Base-by-base conservation (phyloP, 1,284 basidiomycete species). In the Boletus sp. region DNA sequence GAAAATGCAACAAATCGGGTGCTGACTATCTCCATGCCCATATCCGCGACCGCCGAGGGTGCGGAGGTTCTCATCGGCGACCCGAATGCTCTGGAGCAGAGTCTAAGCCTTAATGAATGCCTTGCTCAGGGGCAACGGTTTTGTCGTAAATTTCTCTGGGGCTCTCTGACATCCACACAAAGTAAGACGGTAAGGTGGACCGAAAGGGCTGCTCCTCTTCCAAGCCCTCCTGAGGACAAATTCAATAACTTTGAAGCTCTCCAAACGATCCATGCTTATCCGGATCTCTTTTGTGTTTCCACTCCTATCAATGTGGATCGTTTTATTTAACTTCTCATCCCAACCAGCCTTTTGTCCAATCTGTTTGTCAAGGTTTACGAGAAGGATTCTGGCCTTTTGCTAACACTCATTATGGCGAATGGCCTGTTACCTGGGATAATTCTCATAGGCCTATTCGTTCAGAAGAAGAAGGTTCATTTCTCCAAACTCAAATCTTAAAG, bases 381-480 rank as follows among this genome's bases (percentile, higher is more conserved):
- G 35, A 50, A 33, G 49, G 40, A 0, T 58, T 60, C 17, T 56
- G 54, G 51, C 50, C 51, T 3, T 53, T 30, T 25, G 50, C 54
- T 1, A 17, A 58, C 13, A 61, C 55, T 0, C 52, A 60, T 23
- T 43, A 28, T 31, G 23, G 51, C 0, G 28, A 54, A n/a, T 53
- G 44, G 54, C 52, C 58, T 1, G 4, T 50, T 4, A 50, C 56
- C 0, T 60, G 46, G 52, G 40, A 60, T 31, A 52, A 54, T 43
- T 35, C 49, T 4, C 5, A 35, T 2, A 6, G 31, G 1, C 2
- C 13, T 3, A 19, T 13, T 16, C 13, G 25, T 14, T 33, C 31
- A 1, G n/a, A 23, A 16, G 14, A 8, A 1, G 35, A 52, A 13
- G 23, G 14, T 19, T 11, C 2, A 3, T 52, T 52, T 13, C 8